These are phyloP conservation scores for Myriosclerotinia scirpicola DNA, from an alignment of 2,329 filamentous ascomycete species.

Conservation along the genomic window DNA sequence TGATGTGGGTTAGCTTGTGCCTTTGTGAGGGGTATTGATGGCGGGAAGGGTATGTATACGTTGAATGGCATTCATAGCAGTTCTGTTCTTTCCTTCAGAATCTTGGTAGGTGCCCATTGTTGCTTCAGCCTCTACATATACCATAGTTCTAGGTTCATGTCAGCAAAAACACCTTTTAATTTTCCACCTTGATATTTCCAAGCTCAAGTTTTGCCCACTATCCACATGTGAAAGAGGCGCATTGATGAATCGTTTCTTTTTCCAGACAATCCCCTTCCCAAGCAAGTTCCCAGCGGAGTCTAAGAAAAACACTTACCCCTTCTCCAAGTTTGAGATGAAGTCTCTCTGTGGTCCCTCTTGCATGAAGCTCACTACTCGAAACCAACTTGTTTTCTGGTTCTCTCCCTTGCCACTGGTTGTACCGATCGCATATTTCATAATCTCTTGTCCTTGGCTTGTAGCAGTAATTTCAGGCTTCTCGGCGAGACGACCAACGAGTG, in stretches of 20 bases:
- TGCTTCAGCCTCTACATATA: constrained; percentile 84
- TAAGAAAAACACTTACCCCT: constrained; percentile 70
- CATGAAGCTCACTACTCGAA: constrained; percentile 72
- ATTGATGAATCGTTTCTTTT: not conserved
- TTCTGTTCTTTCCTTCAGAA: constrained; percentile 66
- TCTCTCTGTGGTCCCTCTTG: constrained; percentile 69
- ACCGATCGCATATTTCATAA: constrained; percentile 76
- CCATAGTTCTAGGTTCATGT: constrained; percentile 58
- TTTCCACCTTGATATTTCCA: not conserved
- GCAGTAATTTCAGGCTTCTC: constrained; percentile 72
- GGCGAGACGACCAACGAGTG: constrained; percentile 81
- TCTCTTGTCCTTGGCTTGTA: constrained; percentile 68
- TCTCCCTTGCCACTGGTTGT: constrained; percentile 66
- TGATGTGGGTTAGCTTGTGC: constrained; percentile 3
- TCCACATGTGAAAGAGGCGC: not conserved
- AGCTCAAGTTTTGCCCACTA: not conserved
- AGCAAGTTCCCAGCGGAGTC: not conserved
- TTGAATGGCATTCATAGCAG: constrained; percentile 69
- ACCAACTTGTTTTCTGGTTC: constrained; percentile 81
- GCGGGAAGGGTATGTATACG: constrained; percentile 52
- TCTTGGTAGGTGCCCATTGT: constrained; percentile 66
- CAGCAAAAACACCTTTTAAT: constrained; percentile 18
- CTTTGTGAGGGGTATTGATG: not conserved
- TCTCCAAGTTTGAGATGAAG: constrained; percentile 69
- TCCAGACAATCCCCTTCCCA: not conserved